Percentiles rank a stretch among this genome's conserved stretches.
Conservation (phyloP, 2,329 filamentous ascomycete species). For the Diaporthe eres region DNA sequence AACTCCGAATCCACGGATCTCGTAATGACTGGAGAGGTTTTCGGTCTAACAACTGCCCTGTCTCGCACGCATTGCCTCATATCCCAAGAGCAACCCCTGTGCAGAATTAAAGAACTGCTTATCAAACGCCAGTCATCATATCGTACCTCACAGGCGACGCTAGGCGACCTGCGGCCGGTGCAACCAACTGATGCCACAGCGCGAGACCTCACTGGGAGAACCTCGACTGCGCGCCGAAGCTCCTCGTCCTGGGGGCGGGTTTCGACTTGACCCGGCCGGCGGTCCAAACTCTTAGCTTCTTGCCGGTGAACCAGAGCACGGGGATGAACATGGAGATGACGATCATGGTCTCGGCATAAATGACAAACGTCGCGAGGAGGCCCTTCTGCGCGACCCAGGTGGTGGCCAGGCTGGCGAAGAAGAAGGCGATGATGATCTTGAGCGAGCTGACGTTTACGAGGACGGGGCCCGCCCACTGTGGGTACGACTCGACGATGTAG, state of each 20-base stretch:
- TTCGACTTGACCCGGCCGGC: slow-evolving; percentile 46
- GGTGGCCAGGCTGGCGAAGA: slow-evolving; percentile 48
- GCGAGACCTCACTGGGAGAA: slow-evolving; percentile 15
- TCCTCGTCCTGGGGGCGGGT: neutral
- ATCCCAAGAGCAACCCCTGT: no score
- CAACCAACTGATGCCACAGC: neutral
- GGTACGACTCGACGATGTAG: slow-evolving; percentile 52
- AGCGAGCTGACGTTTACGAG: slow-evolving; percentile 53
- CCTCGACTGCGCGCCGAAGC: slow-evolving; percentile 23
- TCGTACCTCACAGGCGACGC: neutral
- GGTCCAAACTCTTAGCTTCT: slow-evolving; percentile 48
- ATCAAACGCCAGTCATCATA: no score
- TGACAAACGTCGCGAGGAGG: slow-evolving; percentile 47
- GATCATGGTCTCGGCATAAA: slow-evolving; percentile 51
- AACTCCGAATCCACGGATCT: neutral
- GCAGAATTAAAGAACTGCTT: neutral
- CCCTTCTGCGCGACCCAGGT: slow-evolving; percentile 48
- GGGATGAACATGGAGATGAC: slow-evolving; percentile 50
- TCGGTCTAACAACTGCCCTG: neutral
- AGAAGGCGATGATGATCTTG: slow-evolving; percentile 50
- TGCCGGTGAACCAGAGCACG: slow-evolving; percentile 48
- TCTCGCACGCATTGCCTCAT: neutral
- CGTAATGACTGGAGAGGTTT: slow-evolving; percentile 12
- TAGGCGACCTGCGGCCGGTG: no score
- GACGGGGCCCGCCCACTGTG: slow-evolving; percentile 51